Conservation (phyloP, 2,329 filamentous ascomycete genomes). For the Aspergillus clavatus region DNA sequence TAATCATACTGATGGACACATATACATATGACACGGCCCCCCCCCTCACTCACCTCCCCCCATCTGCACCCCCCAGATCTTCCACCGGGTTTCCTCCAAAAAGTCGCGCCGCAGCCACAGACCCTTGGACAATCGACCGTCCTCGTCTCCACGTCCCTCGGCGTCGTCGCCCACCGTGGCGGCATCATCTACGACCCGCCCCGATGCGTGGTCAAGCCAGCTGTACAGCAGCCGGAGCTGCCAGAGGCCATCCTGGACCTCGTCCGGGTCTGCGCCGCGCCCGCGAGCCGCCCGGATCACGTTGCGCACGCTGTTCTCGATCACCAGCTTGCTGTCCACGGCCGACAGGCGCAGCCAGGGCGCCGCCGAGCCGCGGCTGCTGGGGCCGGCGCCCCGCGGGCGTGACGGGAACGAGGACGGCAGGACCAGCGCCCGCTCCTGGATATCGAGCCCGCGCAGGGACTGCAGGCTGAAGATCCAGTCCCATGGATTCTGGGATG, state of each 20-base stretch:
- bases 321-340: constrained; percentile 67
- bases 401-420: constrained; percentile 36
- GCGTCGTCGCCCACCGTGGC: constrained; percentile 32
- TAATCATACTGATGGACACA: too few relatives aligned
- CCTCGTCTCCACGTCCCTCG: constrained; percentile 26
- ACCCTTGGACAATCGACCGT: constrained; percentile 18
- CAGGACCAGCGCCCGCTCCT: constrained; percentile 63
- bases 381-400: constrained; percentile 37
- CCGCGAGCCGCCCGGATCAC: constrained; percentile 29
- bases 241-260: constrained; percentile 55
- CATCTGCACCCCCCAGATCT: constrained; percentile 38
- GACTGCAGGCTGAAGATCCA: constrained; percentile 67
- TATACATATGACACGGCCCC: too few relatives aligned
- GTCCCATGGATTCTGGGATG: constrained; percentile 53
- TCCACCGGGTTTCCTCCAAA: constrained; percentile 39
- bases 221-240: constrained; percentile 61
- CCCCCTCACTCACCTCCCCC: too few relatives aligned
- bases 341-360: constrained; percentile 54
- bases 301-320: constrained; percentile 49
- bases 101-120: constrained; percentile 38
- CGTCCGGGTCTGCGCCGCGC: constrained; percentile 35
- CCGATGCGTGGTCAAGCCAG: constrained; percentile 57
- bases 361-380: constrained; percentile 38
- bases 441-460: constrained; percentile 53
- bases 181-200: constrained; percentile 17